These are phyloP conservation scores for Fusarium torreyae DNA, from an alignment of 2,329 filamentous ascomycete species.

Conservation along the genomic window DNA sequence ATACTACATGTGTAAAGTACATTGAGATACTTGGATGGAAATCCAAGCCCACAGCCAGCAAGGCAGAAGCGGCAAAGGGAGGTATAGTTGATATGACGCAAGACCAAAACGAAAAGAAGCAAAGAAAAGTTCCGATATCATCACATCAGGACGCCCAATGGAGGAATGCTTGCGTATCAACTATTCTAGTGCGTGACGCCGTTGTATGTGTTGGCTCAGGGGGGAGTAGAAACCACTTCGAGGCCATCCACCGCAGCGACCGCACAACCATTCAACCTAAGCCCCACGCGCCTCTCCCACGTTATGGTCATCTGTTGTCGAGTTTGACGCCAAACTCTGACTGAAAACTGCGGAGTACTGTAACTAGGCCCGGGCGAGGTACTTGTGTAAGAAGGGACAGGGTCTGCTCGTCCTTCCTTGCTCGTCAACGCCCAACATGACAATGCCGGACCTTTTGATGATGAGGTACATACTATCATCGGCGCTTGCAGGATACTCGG, in stretches of 20 bases:
- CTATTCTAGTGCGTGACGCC: neutral
- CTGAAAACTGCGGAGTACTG: neutral
- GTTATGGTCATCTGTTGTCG: neutral
- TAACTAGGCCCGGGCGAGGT: constrained; percentile 1
- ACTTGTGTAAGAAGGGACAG: constrained; percentile 6
- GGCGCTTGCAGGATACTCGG: constrained; percentile 13
- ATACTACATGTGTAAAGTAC: neutral
- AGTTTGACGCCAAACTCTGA: constrained; percentile 6
- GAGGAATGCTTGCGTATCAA: neutral
- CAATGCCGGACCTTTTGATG: constrained; percentile 13
- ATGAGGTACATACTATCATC: constrained; percentile 3
- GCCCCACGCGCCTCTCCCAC: constrained; percentile 27
- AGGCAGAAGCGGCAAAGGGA: neutral
- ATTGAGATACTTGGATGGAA: constrained; percentile 2
- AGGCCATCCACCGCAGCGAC: constrained; percentile 29
- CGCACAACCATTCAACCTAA: constrained; percentile 7
- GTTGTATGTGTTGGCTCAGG: constrained; percentile 16
- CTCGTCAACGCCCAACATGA: neutral
- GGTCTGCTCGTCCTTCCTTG: constrained; percentile 4
- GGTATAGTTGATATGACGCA: constrained; percentile 3
- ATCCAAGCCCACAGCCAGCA: neutral
- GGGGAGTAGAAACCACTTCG: constrained; percentile 19
- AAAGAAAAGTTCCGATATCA: neutral
- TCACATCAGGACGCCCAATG: neutral
- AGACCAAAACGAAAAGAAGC: neutral